Base-by-base conservation (phyloP, 495 filamentous ascomycete genomes). In the Haplographium delicatum region DNA sequence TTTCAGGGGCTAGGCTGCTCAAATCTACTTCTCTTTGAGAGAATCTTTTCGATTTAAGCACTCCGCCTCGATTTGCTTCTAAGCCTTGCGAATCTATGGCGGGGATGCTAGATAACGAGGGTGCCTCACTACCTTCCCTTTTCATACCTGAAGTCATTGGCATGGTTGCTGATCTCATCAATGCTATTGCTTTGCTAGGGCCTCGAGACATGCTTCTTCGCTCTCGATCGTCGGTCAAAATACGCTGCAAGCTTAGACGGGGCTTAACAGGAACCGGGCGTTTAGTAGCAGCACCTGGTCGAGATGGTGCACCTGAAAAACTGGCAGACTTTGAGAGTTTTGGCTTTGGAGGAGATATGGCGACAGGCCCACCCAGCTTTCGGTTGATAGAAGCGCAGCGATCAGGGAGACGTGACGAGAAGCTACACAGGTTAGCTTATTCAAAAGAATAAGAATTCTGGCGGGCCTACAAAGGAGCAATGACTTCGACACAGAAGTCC, bases 401-500 rank as follows among this genome's bases (percentile, higher is more conserved):
- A 22, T 90, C 83, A 5, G 91, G 91, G 8, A 96, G 70, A 19
- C 91, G 84, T 10, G 88, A 78, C 28, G 82, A 82, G 60, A 94
- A 98, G 72, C 83, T 83, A 50, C 59, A 50, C 30, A 48, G 15
- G n/a, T 44, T 44, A 15, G 30, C n/a, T 30, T 13, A 50, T 24
- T 6, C 8, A 6, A 10, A n/a, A 15, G 39, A 22, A 1, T 13
- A 10, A 3, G 39, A 25, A 24, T 5, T 43, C 11, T 13, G 15
- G 26, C 20, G 28, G 18, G 68, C 80, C 78, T 73, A 86, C 82
- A 98, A 97, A 38, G 93, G 91, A 31, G 94, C 69, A 59, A 98
- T 83, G 44, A 98, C 88, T 65, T 97, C 91, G 2, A 90, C 78
- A 63, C 89, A 97, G 59, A 96, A 98, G 62, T 90, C 72, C 42